A percentile compares a stretch with the other conserved stretches of the same genome.
Evolutionary conservation across 805 yeast genomes (phyloP).

Genomic region (Kluyveromyces aestuarii): DNA sequence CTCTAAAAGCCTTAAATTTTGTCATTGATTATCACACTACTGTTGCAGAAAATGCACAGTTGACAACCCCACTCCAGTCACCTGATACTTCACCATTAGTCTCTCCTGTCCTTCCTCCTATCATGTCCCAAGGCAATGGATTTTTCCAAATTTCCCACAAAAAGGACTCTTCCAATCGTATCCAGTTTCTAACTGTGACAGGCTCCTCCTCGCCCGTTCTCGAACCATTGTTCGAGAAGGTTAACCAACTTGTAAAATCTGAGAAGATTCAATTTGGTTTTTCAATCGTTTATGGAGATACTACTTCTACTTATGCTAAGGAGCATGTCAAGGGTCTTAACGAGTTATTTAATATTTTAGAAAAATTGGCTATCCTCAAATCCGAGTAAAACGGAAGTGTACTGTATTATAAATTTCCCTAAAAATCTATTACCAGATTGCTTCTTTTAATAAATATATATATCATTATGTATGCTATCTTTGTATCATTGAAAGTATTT

Average conservation of each 20-base stretch:
- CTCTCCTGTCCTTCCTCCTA: slow-evolving; percentile 6
- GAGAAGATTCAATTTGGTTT: slow-evolving; percentile 38
- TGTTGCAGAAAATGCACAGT: slow-evolving; percentile 20
- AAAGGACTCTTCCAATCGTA: slow-evolving; percentile 14
- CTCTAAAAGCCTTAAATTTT: slow-evolving; percentile 47
- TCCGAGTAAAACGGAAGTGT: neutral
- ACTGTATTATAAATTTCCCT: neutral
- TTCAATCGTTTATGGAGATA: slow-evolving; percentile 51
- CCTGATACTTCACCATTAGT: slow-evolving; percentile 1
- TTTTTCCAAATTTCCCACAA: slow-evolving; percentile 1
- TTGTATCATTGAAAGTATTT: too few species aligned
- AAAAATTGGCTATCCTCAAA: slow-evolving; percentile 1
- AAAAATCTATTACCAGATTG: too few species aligned
- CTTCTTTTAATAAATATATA: too few species aligned
- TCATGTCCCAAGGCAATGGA: slow-evolving; percentile 4
- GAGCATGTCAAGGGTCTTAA: slow-evolving; percentile 62
- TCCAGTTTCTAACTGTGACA: slow-evolving; percentile 44
- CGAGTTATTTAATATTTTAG: slow-evolving; percentile 49
- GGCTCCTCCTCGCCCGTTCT: slow-evolving; percentile 65
- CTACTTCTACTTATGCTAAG: slow-evolving; percentile 46
- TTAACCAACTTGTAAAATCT: slow-evolving; percentile 34
- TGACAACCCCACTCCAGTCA: slow-evolving; percentile 15
- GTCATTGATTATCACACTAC: slow-evolving; percentile 34
- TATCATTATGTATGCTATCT: too few species aligned
- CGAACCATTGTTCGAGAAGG: slow-evolving; percentile 54